phyloP scores from a whole-genome alignment of 108 stramenopile species.

The Cyclotella sp. region DNA sequence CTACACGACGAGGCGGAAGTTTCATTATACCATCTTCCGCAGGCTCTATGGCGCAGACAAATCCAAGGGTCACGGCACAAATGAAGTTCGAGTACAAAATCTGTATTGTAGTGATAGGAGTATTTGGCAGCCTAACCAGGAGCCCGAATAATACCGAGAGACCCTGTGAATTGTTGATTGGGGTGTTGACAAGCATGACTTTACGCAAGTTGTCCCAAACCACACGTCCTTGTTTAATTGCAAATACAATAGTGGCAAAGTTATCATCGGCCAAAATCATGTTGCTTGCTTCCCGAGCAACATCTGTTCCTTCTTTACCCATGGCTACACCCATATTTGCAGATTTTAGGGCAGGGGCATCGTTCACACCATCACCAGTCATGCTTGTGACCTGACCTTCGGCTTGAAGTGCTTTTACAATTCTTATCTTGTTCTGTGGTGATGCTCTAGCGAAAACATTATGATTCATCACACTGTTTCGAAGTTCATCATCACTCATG shows the following conservation, averaged over 20 bases:
- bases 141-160: constrained; percentile 81
- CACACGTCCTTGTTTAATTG: constrained; percentile 76
- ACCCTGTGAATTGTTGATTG: constrained; percentile 91
- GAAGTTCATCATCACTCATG: constrained; percentile 73
- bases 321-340: constrained; percentile 99
- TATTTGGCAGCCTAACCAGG: constrained; percentile 61
- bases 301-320: constrained; percentile 98
- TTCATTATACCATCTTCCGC: constrained; percentile 88
- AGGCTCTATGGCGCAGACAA: constrained; percentile 84
- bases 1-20: constrained; percentile 79
- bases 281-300: constrained; percentile 95
- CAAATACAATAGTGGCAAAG: constrained; percentile 93
- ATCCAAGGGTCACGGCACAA: constrained; percentile 87
- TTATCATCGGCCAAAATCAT: constrained; percentile 98
- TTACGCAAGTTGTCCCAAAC: constrained; percentile 92
- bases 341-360: constrained; percentile 97
- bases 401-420: constrained; percentile 94
- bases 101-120: constrained; percentile 79
- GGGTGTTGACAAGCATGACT: constrained; percentile 84
- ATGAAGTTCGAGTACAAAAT: constrained; percentile 91
- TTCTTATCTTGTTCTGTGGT: constrained; percentile 84
- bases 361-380: constrained; percentile 99
- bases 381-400: constrained; percentile 91
- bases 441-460: constrained; percentile 93
- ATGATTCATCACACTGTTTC: constrained; percentile 61